Evolutionary conservation across 2,329 filamentous ascomycete species (phyloP).

Genomic region (Zasmidium angulare): DNA sequence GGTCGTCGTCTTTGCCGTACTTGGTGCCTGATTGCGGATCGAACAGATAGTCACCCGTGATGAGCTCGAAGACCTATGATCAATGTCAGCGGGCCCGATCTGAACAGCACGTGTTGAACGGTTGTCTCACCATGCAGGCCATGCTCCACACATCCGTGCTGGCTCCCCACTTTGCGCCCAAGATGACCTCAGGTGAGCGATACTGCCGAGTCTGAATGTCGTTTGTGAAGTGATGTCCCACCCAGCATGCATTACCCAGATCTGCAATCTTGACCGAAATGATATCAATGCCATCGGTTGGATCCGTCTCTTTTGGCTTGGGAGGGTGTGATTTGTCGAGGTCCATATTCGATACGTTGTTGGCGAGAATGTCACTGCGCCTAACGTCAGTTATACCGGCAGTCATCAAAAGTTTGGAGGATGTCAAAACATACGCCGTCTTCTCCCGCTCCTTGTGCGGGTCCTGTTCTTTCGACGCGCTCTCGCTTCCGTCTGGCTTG

Average conservation of each 20-base stretch:
- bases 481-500: slow-evolving; percentile 35
- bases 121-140: slow-evolving; percentile 83
- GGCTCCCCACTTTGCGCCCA: slow-evolving; percentile 97
- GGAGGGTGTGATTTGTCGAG: slow-evolving; percentile 69
- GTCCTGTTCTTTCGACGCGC: slow-evolving; percentile 36
- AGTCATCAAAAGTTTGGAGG: background rate
- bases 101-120: background rate
- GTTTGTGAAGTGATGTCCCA: slow-evolving; percentile 98
- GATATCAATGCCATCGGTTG: slow-evolving; percentile 61
- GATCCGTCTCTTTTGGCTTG: slow-evolving; percentile 60
- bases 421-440: slow-evolving; percentile 71
- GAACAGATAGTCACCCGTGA: slow-evolving; percentile 97
- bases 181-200: slow-evolving; percentile 91
- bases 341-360: slow-evolving; percentile 92
- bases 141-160: slow-evolving; percentile 99
- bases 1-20: slow-evolving; percentile 98
- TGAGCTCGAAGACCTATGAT: slow-evolving; percentile 87
- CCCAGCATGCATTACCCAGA: slow-evolving; percentile 97
- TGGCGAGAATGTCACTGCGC: slow-evolving; percentile 71
- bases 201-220: slow-evolving; percentile 99
- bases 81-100: slow-evolving; percentile 10
- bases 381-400: slow-evolving; percentile 31
- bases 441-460: slow-evolving; percentile 82
- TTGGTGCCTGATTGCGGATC: slow-evolving; percentile 98
- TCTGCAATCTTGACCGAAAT: slow-evolving; percentile 99